Base-by-base conservation (phyloP, 2,329 filamentous ascomycete genomes). In the Eutypa lata region DNA sequence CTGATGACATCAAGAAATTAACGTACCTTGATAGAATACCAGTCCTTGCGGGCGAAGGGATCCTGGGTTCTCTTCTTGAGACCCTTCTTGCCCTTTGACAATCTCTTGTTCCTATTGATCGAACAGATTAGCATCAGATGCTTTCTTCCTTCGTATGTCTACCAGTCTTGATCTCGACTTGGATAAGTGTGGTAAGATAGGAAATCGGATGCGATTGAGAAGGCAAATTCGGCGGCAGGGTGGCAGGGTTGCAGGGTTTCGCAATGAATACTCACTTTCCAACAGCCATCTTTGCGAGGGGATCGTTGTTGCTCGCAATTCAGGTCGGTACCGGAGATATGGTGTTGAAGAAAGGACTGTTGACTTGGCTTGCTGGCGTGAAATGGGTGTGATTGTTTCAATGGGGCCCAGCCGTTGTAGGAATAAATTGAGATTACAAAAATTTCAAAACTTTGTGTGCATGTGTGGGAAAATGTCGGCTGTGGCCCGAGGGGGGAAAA, bases 81-180 rank as follows among this genome's bases (percentile, higher is more conserved):
- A 79, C 94, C 93, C 88, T 99, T 99, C 91, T 97, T 99, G 83
- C 94, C 94, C 87, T 99, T 99, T 66, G 94, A 97, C 83, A 99
- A 87, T 86, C 94, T 91, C 91, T 99, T 99, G 88, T 99, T 99
- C 90, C 88, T 91, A 68, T 67, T 64, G 52, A 65, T 16, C 16
- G 62, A 61, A 56, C 47, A 33, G 53, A 54, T 58, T 58, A 59
- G 68, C 13, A 18, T 6, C 63, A 69, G 65, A 59, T 51, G 57
- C 54, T 19, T 14, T 56, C 57, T 54, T 53, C 51, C 47, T 56
- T 31, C 26, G 26, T 31, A 10, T 31, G 26, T 31, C 26, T 31
- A 31, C 26, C 10, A 10, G 26, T 31, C 26, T 31, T 5, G 26
- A 10, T 10, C 26, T 31, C 10, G 26, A 31, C 26, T n/a, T n/a